Evolutionary conservation across 202 grass and related monocot species (phyloP), one percentile per base, ranked within the genome.

Genomic region (Saccharum hybrid): DNA sequence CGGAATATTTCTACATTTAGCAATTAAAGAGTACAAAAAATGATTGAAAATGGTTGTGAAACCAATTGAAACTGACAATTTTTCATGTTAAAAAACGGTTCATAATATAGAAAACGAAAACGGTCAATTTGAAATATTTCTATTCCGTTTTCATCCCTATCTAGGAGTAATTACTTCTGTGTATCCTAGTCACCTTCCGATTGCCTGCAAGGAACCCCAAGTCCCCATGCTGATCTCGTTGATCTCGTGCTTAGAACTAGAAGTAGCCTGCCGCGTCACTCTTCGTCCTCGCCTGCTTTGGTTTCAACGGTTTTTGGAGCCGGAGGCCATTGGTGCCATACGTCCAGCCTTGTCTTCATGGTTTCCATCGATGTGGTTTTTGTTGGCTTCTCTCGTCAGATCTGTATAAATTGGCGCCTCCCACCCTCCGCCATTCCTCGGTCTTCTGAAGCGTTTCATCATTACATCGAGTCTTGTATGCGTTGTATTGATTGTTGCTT

Each of bases 371-470:
- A 72, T 12, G 30, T 74, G 49, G 3, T 12, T 83, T 66, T 90
- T 86, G 75, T 63, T 79, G 62, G 22, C 22, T 76, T 83, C 54
- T 57, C 69, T 69, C 33, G 8, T 59, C 42, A 31, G 80, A 90
- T 87, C 88, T 75, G 79, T 42, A 83, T 86, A 86, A 83, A 87
- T 79, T n/a, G 68, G 13, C 42, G 1, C 84, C 7, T 62, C 1
- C 28, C 40, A 36, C 51, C 5, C 23, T 79, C 49, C 60, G 13
- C 22, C 26, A 54, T 23, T 74, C 48, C 66, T 41, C 4, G 30
- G 66, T 57, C 39, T 54, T 78, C 21, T 36, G 28, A 63, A 68
- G 60, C 67, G 19, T 86, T 38, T n/a, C 66, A 74, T n/a, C 66
- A 74, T 59, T 65, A 43, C 23, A 61, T 61, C 57, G 39, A 33